These are phyloP conservation scores for Amaranthus cruentus DNA, from an alignment of 148 eudicot genomes.

Conservation along the genomic window DNA sequence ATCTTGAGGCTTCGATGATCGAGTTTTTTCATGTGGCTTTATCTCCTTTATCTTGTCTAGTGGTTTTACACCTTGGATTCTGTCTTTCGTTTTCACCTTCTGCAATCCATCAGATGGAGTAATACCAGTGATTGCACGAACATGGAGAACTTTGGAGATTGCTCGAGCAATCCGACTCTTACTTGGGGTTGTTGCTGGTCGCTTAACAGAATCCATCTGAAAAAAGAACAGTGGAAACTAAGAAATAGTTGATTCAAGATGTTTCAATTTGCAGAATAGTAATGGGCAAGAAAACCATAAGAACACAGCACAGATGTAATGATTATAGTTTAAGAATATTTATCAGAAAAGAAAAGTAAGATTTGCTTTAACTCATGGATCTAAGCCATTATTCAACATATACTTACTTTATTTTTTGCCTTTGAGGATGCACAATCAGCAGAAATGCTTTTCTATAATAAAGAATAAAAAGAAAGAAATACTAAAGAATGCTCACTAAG, in stretches of 20 bases:
- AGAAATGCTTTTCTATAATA: constrained; percentile 22
- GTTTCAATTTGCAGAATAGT: constrained; percentile 11
- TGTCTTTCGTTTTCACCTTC: constrained; percentile 36
- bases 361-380: constrained; percentile 49
- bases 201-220: constrained; percentile 66
- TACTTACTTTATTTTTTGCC: constrained; percentile 35
- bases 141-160: constrained; percentile 63
- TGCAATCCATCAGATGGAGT: constrained; percentile 45
- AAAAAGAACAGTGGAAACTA: constrained; percentile 10
- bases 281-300: constrained; percentile 7
- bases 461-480: constrained; percentile 11
- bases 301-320: constrained; percentile 7
- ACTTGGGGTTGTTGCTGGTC: constrained; percentile 39
- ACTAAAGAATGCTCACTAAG: constrained; percentile 10
- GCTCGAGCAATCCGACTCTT: constrained; percentile 73
- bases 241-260: background rate
- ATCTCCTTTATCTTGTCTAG: constrained; percentile 19
- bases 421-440: constrained; percentile 21
- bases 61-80: constrained; percentile 29
- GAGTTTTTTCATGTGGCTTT: constrained; percentile 26
- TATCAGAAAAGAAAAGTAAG: constrained; percentile 32
- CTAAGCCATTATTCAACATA: constrained; percentile 34
- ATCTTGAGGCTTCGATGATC: constrained; percentile 28
- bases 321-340: constrained; percentile 24
- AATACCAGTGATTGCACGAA: constrained; percentile 49